Base-by-base conservation (phyloP, 805 yeast species). In the Lipomyces yamadae region DNA sequence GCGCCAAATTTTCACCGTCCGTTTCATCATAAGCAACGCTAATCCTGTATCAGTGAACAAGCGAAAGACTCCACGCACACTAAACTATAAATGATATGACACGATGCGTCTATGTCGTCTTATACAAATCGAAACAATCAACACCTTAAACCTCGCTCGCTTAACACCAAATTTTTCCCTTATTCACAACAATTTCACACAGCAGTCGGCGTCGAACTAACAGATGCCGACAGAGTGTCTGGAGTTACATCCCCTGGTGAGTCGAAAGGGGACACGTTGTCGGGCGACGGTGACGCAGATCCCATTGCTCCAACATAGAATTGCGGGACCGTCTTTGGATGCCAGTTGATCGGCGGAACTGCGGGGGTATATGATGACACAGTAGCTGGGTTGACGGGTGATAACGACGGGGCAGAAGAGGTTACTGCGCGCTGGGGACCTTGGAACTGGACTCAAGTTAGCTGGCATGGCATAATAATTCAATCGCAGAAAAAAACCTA, bases 281-380 rank as follows among this genome's bases (percentile, higher is more conserved):
- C 62, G 24, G 68, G 65, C 53, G 66, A 56, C 13, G 63, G 63
- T 48, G 61, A 56, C 53, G 33, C 35, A 56, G 66, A 60, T 13
- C n/a, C 6, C 58, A 54, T 1, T 11, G 34, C 53, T 3, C 53
- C 53, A 15, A 42, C 18, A 24, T 10, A 42, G 24, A 57, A 57
- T 15, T 24, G 32, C 53, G 60, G 35, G 15, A 53, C 15, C 10
- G 48, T 6, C 48, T 8, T n/a, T n/a, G 34, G 15, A 52, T 24
- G 48, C 48, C 3, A 11, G n/a, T 42, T 42, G 48, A 8, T 42
- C 50, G n/a, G 39, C 32, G 59, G 42, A 32, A 60, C 33, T 13
- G 62, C 18, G 1, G 56, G 35, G 13, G 54, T 58, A 15, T 34
- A 10, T n/a, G 62, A 29, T 15, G 48, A 30, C 2, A 54, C 45